These are phyloP conservation scores for Punica granatum DNA, from an alignment of 345 rosid genomes.

Conservation along the genomic window DNA sequence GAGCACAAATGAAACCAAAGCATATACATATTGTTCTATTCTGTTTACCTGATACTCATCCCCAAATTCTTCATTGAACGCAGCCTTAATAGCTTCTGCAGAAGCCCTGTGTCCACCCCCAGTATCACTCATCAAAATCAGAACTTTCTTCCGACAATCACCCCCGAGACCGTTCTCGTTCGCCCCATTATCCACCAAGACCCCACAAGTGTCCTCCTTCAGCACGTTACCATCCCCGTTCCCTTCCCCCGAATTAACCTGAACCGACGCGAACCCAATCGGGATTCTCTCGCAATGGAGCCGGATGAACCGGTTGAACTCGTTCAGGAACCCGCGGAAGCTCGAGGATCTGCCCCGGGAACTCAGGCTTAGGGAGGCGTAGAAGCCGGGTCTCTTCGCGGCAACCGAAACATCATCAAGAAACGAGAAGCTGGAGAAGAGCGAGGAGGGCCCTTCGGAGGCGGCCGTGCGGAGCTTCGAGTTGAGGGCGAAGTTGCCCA, in stretches of 20 bases:
- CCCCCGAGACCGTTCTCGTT: constrained; percentile 42
- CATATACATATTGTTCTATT: background rate
- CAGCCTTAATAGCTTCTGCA: constrained; percentile 92
- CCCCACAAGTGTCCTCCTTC: constrained; percentile 43
- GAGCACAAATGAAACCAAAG: background rate
- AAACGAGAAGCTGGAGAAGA: constrained; percentile 42
- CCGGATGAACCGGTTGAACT: constrained; percentile 57
- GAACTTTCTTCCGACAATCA: constrained; percentile 60
- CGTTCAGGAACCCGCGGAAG: constrained; percentile 35
- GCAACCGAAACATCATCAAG: constrained; percentile 28
- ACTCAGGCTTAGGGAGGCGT: constrained; percentile 39
- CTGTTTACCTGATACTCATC: constrained; percentile 83
- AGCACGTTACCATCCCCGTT: constrained; percentile 26
- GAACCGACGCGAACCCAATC: constrained; percentile 65
- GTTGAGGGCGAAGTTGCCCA: constrained; percentile 39
- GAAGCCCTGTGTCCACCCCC: constrained; percentile 99
- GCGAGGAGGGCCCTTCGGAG: constrained; percentile 41
- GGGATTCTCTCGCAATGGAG: constrained; percentile 78
- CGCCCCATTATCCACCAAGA: constrained; percentile 50
- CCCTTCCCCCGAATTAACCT: constrained; percentile 36
- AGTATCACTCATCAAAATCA: constrained; percentile 98
- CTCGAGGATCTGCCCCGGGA: constrained; percentile 34
- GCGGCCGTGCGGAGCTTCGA: constrained; percentile 23
- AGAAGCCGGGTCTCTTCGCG: constrained; percentile 22
- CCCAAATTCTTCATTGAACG: constrained; percentile 78